These are phyloP conservation scores for Aspergillus panamensis DNA, from an alignment of 495 filamentous ascomycete genomes.

Conservation along the genomic window DNA sequence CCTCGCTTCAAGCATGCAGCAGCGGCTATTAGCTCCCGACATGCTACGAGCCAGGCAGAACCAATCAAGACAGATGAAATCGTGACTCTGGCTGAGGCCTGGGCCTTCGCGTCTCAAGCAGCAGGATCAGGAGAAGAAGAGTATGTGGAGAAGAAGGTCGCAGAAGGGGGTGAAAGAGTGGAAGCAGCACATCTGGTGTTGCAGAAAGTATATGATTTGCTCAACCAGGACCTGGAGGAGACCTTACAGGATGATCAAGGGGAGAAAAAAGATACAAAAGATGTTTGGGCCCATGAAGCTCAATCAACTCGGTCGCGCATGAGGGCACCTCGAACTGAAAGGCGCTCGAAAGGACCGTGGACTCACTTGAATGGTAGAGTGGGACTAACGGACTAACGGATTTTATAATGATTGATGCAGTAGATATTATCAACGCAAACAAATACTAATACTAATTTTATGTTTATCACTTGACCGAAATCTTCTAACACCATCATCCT, in stretches of 20 bases:
- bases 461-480: no score
- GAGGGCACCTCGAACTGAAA: constrained; percentile 24
- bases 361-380: constrained; percentile 35
- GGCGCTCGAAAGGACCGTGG: constrained; percentile 38
- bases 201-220: constrained; percentile 30
- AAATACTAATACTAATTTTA: neutral
- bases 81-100: constrained; percentile 39
- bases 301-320: constrained; percentile 23
- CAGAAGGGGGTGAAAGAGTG: constrained; percentile 31
- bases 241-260: constrained; percentile 20
- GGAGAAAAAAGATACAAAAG: constrained; percentile 21
- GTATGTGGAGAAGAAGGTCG: constrained; percentile 38
- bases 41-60: constrained; percentile 17
- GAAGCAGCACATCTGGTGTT: constrained; percentile 33
- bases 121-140: constrained; percentile 34
- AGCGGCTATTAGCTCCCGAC: constrained; percentile 30
- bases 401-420: neutral
- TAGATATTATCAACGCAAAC: neutral
- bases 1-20: constrained; percentile 44
- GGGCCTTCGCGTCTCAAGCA: constrained; percentile 48
- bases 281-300: constrained; percentile 40
- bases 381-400: constrained; percentile 27
- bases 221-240: constrained; percentile 38
- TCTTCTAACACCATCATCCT: no score
- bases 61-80: constrained; percentile 30